Base-by-base conservation (phyloP, 2,329 filamentous ascomycete genomes). In the Metarhizium guizhouense region DNA sequence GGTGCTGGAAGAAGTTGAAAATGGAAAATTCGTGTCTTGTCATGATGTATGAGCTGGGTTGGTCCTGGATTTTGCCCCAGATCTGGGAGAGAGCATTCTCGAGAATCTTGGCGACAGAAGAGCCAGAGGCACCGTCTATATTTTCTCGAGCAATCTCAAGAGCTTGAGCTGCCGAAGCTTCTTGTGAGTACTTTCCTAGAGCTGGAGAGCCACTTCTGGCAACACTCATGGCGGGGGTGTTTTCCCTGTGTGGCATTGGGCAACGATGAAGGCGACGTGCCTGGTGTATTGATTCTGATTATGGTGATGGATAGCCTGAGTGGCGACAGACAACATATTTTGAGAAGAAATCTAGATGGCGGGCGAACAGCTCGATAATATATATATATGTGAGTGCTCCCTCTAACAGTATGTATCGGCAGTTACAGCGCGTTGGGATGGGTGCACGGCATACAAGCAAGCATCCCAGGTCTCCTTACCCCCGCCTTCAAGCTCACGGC, bases 1-100 rank as follows among this genome's bases (percentile, higher is more conserved):
- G 81, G 59, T 80, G 72, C 59, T 88, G 85, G 69, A 87, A 93
- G 70, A 86, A 93, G 75, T 94, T 95, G 81, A 95, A 91, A 57
- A 95, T 79, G 54, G 88, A 83, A 65, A 94, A 95, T 71, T 95
- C 90, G 70, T 90, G 84, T 59, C 80, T 76, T 40, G 76, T 83
- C 75, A 95, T 84, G 60, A 94, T 71, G 70, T 93, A 95, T 16
- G 76, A 75, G 52, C 80, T 72, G 1, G 87, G 87, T 36, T 85
- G 75, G 3, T 76, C 74, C 63, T 84, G 73, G 56, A 95, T 79
- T 62, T 82, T 85, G 47, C 66, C 67, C 88, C 88, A 93, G 60
- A 92, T 81, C 59, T 80, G 75, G 2, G 72, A 66, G 52, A 90
- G 74, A 32, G 82, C 85, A 52, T 69, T 69, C 66, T 91, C 85